A percentile compares a stretch with the other conserved stretches of the same genome.
Conservation (phyloP, 495 filamentous ascomycete genomes). For the Aspergillus hancockii region DNA sequence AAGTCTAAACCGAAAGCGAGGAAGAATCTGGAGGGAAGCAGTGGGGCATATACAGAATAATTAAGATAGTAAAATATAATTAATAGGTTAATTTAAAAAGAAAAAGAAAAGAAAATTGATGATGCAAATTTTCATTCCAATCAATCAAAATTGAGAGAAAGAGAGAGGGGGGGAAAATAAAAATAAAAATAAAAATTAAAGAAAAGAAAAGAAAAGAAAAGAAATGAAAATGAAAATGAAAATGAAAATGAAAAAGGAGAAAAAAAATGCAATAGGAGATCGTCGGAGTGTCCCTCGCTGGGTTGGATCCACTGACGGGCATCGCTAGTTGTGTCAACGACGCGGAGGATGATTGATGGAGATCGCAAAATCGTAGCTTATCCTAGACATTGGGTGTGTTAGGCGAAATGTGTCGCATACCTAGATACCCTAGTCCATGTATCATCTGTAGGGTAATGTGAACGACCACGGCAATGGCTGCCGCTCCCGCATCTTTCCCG, state of each 20-base stretch:
- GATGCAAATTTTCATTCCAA: not conserved
- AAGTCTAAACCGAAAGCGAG: not conserved
- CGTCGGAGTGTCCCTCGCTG: not conserved
- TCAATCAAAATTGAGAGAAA: conserved; percentile 4
- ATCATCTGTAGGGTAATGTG: not conserved
- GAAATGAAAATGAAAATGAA: not conserved
- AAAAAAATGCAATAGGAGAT: not conserved
- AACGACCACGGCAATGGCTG: conserved; percentile 21
- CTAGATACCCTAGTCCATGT: not conserved
- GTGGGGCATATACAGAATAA: not conserved
- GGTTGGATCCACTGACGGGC: not conserved
- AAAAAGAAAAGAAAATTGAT: not conserved
- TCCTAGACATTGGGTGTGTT: not conserved
- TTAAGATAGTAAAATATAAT: not conserved
- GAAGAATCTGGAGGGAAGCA: not conserved
- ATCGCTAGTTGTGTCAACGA: not conserved
- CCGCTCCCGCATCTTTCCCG: conserved; percentile 22
- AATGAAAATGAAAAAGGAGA: not conserved
- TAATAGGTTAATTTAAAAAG: not conserved
- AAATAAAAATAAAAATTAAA: conserved; percentile 5
- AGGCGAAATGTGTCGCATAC: not conserved
- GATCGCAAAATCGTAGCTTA: conserved; percentile 11
- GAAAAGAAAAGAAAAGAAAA: not conserved
- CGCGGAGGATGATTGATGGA: not conserved
- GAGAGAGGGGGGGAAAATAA: conserved; percentile 7